Evolutionary conservation across 2,329 filamentous ascomycete species (phyloP).

Genomic region (Aureobasidium zeae): DNA sequence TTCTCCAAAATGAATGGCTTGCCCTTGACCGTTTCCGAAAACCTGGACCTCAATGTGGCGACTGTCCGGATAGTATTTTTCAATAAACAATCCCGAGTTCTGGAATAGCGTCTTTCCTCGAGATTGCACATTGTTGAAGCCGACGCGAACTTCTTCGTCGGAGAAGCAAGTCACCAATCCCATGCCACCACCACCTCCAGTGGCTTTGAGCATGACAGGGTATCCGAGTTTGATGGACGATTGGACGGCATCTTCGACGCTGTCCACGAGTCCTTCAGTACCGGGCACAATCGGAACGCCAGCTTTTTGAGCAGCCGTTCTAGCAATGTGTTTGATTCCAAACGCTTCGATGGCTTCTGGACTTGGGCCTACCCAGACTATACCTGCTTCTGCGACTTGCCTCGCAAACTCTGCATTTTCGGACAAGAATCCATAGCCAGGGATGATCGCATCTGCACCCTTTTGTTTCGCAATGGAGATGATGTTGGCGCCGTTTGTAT

Average conservation of each 20-base stretch:
- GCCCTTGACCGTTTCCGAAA: constrained; percentile 72
- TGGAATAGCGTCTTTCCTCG: constrained; percentile 74
- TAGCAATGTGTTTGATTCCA: constrained; percentile 50
- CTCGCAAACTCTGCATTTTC: constrained; percentile 55
- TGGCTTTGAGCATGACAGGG: constrained; percentile 51
- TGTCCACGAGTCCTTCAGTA: constrained; percentile 40
- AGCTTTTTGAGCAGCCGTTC: constrained; percentile 44
- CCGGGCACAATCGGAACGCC: constrained; percentile 48
- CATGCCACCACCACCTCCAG: constrained; percentile 62
- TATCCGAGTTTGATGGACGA: constrained; percentile 40
- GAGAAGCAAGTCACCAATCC: constrained; percentile 67
- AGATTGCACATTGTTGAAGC: constrained; percentile 52
- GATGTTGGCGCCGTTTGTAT: constrained; percentile 41
- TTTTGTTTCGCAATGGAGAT: constrained; percentile 44
- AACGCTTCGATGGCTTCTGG: constrained; percentile 46
- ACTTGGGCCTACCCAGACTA: constrained; percentile 52
- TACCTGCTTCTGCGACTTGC: constrained; percentile 43
- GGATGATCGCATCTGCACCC: constrained; percentile 50
- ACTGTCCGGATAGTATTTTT: constrained; percentile 69
- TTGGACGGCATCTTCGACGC: constrained; percentile 39
- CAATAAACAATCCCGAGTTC: constrained; percentile 74
- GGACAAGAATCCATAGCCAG: constrained; percentile 58
- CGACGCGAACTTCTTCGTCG: constrained; percentile 58
- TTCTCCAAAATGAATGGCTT: constrained; percentile 76
- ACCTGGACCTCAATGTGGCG: constrained; percentile 86